A percentile compares a stretch with the other conserved stretches of the same genome.
Evolutionary conservation across 129 eudicot genomes (phyloP).

Genomic region (Solidago caesia): DNA sequence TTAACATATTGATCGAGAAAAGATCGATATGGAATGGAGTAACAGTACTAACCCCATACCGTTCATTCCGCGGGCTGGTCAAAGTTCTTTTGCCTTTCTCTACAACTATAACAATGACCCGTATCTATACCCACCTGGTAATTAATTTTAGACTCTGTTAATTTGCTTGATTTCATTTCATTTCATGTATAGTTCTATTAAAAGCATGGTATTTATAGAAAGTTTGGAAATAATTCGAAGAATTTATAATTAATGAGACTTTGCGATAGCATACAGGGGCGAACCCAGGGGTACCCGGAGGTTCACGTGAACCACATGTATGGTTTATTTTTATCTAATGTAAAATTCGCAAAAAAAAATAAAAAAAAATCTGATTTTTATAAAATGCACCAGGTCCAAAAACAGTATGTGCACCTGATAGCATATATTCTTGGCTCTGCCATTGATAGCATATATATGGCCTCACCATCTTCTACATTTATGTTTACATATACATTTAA

Average conservation of each 20-base stretch:
- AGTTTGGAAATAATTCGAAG: not conserved
- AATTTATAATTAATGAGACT: not conserved
- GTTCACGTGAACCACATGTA: no score
- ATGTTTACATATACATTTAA: no score
- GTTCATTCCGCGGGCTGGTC: constrained; percentile 42
- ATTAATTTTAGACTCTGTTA: not conserved
- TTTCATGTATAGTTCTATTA: constrained; percentile 7
- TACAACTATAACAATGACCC: constrained; percentile 53
- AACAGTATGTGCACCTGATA: no score
- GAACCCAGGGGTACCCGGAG: no score
- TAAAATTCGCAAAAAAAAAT: no score
- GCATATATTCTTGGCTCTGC: no score
- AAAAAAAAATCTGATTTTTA: no score
- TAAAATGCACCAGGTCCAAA: no score
- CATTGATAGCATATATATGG: no score
- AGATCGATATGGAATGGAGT: constrained; percentile 63
- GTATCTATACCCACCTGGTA: constrained; percentile 44
- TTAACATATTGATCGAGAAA: not conserved
- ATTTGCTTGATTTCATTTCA: not conserved
- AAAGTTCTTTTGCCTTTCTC: constrained; percentile 59
- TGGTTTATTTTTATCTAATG: no score
- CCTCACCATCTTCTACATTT: no score
- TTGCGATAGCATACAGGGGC: not conserved
- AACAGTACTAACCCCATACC: constrained; percentile 38
- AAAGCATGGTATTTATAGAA: not conserved